Base-by-base conservation (phyloP, 2,329 filamentous ascomycete genomes). In the Albifimbria verrucaria region DNA sequence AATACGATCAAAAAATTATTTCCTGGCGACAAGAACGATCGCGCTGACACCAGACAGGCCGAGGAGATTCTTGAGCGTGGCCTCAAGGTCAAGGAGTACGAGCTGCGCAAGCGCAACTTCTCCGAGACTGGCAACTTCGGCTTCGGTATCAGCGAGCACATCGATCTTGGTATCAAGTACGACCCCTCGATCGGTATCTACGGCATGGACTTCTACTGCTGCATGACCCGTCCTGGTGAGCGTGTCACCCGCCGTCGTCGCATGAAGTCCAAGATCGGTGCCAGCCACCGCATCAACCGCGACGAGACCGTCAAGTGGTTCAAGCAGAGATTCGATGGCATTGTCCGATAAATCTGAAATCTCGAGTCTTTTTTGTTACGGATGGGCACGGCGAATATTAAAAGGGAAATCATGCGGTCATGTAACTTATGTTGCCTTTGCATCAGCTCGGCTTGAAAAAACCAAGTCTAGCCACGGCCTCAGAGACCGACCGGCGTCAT, bases 51-150 rank as follows among this genome's bases (percentile, higher is more conserved):
- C 25, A 4, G 49, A 21, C 52, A 85, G 89, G 94, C 94, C 61
- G 94, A 99, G 87, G 94, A 99, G 82, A 99, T 99, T 73, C 89
- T 99, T 74, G 94, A 99, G 90, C 93, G 94, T 86, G 94, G 94
- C 77, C 89, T 99, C 77, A 99, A 99, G 89, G 94, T 99, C 87
- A 99, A 99, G 92, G 94, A 99, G 83, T 99, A 99, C 84, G 94
- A 99, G 81, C 85, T 99, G 71, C 89, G 91, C 82, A 96, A 94
- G 87, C 89, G 90, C 80, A 99, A 99, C 90, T 99, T 99, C 89
- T 93, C 88, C 75, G 91, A 96, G 87, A 97, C 93, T 65, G 94
- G 94, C 77, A 96, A 97, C 89, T 99, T 99, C 77, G 94, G 94
- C 69, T 99, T 99, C 86, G 94, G 94, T 84, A 99, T 99, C 85